phyloP scores from a whole-genome alignment of 768 basidiomycete genomes.

The Dacryopinax spathularia region DNA sequence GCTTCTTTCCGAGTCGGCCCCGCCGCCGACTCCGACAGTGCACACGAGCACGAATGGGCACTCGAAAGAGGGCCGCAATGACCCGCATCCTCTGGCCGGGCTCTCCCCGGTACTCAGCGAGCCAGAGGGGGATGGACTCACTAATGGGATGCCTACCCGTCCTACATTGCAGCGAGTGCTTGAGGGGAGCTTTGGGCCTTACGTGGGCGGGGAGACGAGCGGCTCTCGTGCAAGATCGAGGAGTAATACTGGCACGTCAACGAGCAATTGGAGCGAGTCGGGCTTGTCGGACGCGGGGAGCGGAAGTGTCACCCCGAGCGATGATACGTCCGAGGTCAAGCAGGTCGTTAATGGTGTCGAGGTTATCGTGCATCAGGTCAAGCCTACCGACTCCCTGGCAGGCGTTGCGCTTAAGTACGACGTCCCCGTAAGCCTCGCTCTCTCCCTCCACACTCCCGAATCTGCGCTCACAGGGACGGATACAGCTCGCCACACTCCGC shows the following conservation, averaged over 20 bases:
- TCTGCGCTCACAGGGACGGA: not conserved
- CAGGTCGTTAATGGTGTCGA: constrained; percentile 18
- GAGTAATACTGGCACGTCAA: not conserved
- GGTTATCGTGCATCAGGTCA: constrained; percentile 39
- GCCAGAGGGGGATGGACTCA: not conserved
- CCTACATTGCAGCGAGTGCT: constrained; percentile 9
- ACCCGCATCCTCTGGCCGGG: not conserved
- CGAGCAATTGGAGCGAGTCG: not conserved
- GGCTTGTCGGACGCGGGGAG: not conserved
- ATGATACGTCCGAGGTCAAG: not conserved
- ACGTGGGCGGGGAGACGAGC: not conserved
- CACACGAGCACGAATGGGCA: not conserved
- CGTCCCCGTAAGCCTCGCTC: constrained; percentile 42
- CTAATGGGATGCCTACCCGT: constrained; percentile 6
- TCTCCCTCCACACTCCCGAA: no score
- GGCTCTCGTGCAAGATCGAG: not conserved
- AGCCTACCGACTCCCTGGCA: constrained; percentile 62
- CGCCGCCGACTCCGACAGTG: not conserved
- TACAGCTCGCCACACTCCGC: constrained; percentile 51
- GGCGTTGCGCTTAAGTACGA: constrained; percentile 84
- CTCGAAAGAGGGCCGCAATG: not conserved
- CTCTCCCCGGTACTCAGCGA: not conserved
- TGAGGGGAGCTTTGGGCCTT: constrained; percentile 5
- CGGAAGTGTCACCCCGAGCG: not conserved
- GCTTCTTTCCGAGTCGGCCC: not conserved